phyloP scores from a whole-genome alignment of 192 early-diverging fungal genomes.

The Umbelopsis isabellina region DNA sequence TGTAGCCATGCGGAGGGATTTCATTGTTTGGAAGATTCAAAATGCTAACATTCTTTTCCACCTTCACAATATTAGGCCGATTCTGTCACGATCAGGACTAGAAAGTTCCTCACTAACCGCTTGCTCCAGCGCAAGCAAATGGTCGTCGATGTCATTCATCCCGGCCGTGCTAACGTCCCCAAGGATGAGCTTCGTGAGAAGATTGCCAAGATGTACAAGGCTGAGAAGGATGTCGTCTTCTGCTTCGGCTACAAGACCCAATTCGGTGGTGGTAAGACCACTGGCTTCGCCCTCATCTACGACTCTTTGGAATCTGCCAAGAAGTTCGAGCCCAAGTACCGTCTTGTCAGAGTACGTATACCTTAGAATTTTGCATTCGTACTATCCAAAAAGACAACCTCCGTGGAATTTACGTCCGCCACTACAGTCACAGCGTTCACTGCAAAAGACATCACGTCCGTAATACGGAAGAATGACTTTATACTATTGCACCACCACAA shows the following conservation, averaged over 20 bases:
- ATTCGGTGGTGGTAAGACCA: conserved; percentile 96
- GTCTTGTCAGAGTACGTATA: conserved; percentile 75
- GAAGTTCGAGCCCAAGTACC: conserved; percentile 99
- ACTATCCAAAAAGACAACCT: neutral
- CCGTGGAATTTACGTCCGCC: too few species aligned
- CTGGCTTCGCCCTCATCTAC: conserved; percentile 97
- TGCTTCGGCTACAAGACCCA: conserved; percentile 93
- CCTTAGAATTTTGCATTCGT: neutral
- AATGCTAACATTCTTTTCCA: neutral
- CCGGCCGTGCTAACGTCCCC: conserved; percentile 89
- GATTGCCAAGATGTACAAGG: conserved; percentile 95
- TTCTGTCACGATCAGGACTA: conserved; percentile 93
- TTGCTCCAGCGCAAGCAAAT: conserved; percentile 97
- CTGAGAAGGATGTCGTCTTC: conserved; percentile 86
- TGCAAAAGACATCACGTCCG: too few species aligned
- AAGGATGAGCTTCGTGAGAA: conserved; percentile 92
- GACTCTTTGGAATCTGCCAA: conserved; percentile 90
- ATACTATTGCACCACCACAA: too few species aligned
- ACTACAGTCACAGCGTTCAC: too few species aligned
- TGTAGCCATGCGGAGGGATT: too few species aligned
- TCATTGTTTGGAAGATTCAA: neutral
- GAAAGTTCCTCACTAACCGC: conserved; percentile 99
- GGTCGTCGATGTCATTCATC: conserved; percentile 96
- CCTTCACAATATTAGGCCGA: conserved; percentile 29
- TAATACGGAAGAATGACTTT: too few species aligned